A percentile compares a stretch with the other conserved stretches of the same genome.
Evolutionary conservation across 192 early-diverging fungal genomes (phyloP).

Genomic region (Podila epicladia): DNA sequence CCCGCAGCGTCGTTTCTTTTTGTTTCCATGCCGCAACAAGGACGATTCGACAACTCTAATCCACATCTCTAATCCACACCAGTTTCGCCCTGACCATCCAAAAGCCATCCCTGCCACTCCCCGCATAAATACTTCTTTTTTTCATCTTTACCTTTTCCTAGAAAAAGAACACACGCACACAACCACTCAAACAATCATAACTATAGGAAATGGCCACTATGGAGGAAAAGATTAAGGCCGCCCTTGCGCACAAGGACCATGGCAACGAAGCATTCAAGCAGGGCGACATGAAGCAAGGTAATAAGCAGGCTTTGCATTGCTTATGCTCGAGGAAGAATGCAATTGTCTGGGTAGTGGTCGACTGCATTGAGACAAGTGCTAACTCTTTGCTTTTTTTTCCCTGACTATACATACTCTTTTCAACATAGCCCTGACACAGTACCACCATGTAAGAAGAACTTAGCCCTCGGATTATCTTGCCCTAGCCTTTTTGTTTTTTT

Average conservation of each 20-base stretch:
- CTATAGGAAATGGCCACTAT: slow-evolving; percentile 18
- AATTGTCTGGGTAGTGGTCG: too few species aligned
- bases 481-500: background rate
- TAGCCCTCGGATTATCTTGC: too few species aligned
- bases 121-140: background rate
- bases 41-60: background rate
- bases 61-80: background rate
- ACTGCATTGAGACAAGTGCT: too few species aligned
- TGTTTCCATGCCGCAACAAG: background rate
- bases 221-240: slow-evolving; percentile 38
- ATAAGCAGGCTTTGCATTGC: background rate
- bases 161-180: background rate
- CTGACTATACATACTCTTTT: background rate
- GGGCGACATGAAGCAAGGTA: slow-evolving; percentile 47
- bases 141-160: background rate
- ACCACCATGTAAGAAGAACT: slow-evolving; percentile 40
- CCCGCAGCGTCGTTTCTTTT: background rate
- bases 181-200: background rate
- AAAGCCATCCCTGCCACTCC: too few species aligned
- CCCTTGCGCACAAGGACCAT: slow-evolving; percentile 35
- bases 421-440: slow-evolving; percentile 46
- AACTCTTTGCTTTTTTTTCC: background rate
- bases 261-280: slow-evolving; percentile 55
- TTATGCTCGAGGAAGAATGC: too few species aligned
- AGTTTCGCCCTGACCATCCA: background rate